Base-by-base conservation (phyloP, 768 basidiomycete species). In the Xerocomellus amylosporus region DNA sequence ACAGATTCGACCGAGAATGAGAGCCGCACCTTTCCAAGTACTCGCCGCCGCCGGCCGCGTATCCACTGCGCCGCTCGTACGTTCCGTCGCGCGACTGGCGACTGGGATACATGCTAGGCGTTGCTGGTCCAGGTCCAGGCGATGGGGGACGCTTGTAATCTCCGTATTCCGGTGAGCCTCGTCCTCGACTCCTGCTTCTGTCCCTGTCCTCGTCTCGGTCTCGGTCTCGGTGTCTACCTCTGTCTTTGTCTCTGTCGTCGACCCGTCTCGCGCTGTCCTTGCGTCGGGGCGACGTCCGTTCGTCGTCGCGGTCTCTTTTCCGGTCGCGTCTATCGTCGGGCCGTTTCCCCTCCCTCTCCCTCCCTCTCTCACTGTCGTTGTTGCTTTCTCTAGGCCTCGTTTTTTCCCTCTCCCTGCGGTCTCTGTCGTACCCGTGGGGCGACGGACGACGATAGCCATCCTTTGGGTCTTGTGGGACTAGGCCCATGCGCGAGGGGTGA, bases 401-500 rank as follows among this genome's bases (percentile, higher is more conserved):
- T 44, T 63, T 52, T 9, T 58, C 73, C 56, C 33, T 46, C n/a
- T 57, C 63, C 33, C 67, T 69, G 54, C 63, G 71, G 45, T 69
- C 67, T 47, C 70, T 71, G 40, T 71, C 48, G 43, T 60, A 8
- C 41, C 69, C 71, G 20, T 67, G 67, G 22, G 69, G 64, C 8
- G 82, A 79, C 4, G 77, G 77, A 24, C 73, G 70, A n/a, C 55
- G 55, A 38, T 61, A 59, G 7, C 57, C n/a, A 36, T 58, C 30
- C 49, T 55, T 63, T 53, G 64, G 46, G 26, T 71, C 71, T 51
- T 73, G 80, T 37, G 86, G 84, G 19, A 90, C 84, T 5, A 89
- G 73, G 26, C 74, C 82, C 74, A 87, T 74, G 47, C 88, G 79
- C 10, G 87, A 88, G 24, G 88, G 88, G 62, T 90, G 88, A 6